Percentiles rank a stretch among this genome's conserved stretches.
Conservation (phyloP, 495 filamentous ascomycete genomes). For the Aspergillus campestris region DNA sequence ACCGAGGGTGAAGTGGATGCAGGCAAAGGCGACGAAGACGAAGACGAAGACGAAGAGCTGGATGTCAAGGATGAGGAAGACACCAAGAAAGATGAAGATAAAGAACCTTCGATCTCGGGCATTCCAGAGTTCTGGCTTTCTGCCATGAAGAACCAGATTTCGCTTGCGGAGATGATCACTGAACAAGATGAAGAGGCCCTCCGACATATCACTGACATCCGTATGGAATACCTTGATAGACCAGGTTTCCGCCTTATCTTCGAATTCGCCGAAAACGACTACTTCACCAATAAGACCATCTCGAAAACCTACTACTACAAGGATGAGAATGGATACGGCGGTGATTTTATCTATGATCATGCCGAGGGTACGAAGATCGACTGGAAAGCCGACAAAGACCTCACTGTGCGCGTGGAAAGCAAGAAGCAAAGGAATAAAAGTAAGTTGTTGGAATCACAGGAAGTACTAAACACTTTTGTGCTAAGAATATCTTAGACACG, state of each 20-base stretch:
- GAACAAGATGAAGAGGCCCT: conserved; percentile 92
- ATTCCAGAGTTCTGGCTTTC: conserved; percentile 99
- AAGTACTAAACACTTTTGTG: too few species aligned
- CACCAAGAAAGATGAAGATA: conserved; percentile 40
- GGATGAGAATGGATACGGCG: conserved; percentile 95
- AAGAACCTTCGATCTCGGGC: conserved; percentile 53
- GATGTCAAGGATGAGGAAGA: conserved; percentile 42
- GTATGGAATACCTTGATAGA: conserved; percentile 97
- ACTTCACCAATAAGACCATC: conserved; percentile 92
- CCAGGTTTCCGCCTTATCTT: conserved; percentile 98
- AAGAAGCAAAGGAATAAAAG: conserved; percentile 99
- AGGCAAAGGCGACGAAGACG: conserved; percentile 72
- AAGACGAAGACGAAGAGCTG: conserved; percentile 56
- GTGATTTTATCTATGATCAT: conserved; percentile 99
- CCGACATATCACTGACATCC: conserved; percentile 85
- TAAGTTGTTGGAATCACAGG: conserved; percentile 36
- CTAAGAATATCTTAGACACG: conserved; percentile 55
- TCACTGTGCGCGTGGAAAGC: conserved; percentile 90
- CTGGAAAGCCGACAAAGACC: conserved; percentile 88
- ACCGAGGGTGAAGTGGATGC: conserved; percentile 77
- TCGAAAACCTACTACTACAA: conserved; percentile 99
- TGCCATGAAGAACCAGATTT: conserved; percentile 98
- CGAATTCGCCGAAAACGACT: conserved; percentile 89
- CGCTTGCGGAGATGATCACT: conserved; percentile 95
- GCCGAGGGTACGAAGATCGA: conserved; percentile 96